Evolutionary conservation across 768 basidiomycete genomes (phyloP), one percentile per base, ranked within the genome.

Genomic region (Pleurotus giganteus): DNA sequence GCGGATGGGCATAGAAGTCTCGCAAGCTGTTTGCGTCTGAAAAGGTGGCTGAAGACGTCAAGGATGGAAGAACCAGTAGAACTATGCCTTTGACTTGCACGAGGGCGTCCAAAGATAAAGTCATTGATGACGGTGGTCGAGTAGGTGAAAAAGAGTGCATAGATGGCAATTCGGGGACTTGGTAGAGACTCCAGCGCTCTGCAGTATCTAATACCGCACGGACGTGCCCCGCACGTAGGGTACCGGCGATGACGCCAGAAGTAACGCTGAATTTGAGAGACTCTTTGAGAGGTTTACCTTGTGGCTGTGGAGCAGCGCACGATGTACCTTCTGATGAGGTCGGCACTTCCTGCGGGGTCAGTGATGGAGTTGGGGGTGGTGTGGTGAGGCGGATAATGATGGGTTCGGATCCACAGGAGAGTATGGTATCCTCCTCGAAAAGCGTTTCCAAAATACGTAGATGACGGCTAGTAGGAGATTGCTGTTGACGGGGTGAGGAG

Each of bases 391-490:
- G 73, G 43, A 91, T 57, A 2, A 79, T 65, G 46, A 92, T 74
- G 17, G 90, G 83, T 27, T 85, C 80, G 12, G 76, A 65, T 15
- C 86, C 84, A 50, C 91, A 77, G 4, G 85, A 86, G 12, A 90
- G 53, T 7, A 93, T 58, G 6, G 69, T 68, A 46, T 84, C 78
- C 28, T 79, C 80, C 27, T 62, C 55, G 6, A 29, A 17, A n/a
- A 21, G 23, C 12, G 13, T 49, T 17, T 17, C 13, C 15, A n/a
- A n/a, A n/a, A n/a, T 9, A 36, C 34, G 34, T 36, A 11, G 34
- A n/a, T n/a, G 34, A n/a, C n/a, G 34, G 11, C 34, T n/a, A n/a
- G 9, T 36, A 11, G 34, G 34, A 36, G 34, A 36, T 36, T 36
- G 34, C 11, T 36, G 34, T 9, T 9, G 34, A 36, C 11, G n/a